Evolutionary conservation across 306 rosid species (phyloP), one percentile per base, ranked within the genome.

Genomic region (Gillenia trifoliata): DNA sequence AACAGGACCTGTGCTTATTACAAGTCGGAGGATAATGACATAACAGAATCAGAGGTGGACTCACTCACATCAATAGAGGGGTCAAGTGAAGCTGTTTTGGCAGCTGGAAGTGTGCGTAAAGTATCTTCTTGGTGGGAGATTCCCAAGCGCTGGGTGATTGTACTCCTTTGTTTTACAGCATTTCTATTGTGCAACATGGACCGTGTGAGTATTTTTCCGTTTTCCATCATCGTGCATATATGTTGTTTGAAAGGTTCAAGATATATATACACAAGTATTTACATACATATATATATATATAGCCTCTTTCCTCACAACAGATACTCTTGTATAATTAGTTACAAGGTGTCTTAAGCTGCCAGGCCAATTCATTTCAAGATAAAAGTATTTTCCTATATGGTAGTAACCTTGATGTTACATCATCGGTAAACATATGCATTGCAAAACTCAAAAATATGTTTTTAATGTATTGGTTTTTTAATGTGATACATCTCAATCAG

Each of bases 111-210:
- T 78, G 66, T 73, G 73, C 82, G 47, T 49, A 80, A 82, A 77
- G 75, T 40, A 30, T 85, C 90, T 41, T 78, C 93, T 75, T 86
- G 89, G 97, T 81, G 91, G 93, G 87, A 86, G 66, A 78, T 93
- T 85, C 98, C 98, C 54, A 93, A 89, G 85, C 98, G 98, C 52
- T 93, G 93, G 96, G 90, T 84, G 85, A 88, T 93, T 80, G 98
- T 93, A 62, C 78, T 93, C 82, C 91, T 93, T 66, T 93, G 98
- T 82, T 93, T 89, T 83, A 3, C 87, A n/a, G 86, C 98, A 45
- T 91, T 93, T 80, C 85, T 91, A 11, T 81, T 93, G 68, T 93
- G 98, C 88, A 93, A 93, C 87, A 91, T 93, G 98, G 98, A 93
- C 75, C 97, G 98, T 16, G 98, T 93, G 92, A 88, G 98, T 85